Percentiles rank a stretch among this genome's conserved stretches.
Conservation (phyloP, 2,329 filamentous ascomycete genomes). For the Colletotrichum noveboracense region DNA sequence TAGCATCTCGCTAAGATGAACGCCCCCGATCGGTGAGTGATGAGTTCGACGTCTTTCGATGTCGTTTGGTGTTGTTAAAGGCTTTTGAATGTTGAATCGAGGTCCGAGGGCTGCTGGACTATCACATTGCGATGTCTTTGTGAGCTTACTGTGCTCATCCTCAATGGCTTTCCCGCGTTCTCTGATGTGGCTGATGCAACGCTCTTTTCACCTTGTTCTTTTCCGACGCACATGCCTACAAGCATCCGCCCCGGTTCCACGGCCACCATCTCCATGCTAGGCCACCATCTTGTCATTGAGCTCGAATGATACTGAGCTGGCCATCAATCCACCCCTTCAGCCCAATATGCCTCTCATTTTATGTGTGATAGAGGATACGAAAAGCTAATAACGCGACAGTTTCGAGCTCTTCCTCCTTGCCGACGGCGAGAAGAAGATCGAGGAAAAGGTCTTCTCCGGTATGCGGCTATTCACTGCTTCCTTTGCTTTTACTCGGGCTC, state of each 20-base stretch:
- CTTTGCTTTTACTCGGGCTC: background rate
- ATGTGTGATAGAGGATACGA: background rate
- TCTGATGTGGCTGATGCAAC: background rate
- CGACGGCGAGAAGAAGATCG: constrained; percentile 92
- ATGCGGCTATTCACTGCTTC: constrained; percentile 41
- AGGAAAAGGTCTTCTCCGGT: constrained; percentile 89
- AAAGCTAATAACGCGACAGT: constrained; percentile 48
- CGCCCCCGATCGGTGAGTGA: constrained; percentile 59
- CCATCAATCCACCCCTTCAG: background rate
- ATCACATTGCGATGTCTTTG: background rate
- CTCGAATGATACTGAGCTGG: background rate
- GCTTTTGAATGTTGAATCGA: background rate
- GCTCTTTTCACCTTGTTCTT: background rate
- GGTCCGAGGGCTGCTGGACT: background rate
- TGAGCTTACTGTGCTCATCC: background rate
- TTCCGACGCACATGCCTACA: background rate
- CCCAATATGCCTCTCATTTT: background rate
- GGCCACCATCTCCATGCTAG: background rate
- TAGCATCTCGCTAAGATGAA: constrained; percentile 48
- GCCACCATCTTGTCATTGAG: background rate
- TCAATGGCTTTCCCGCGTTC: background rate
- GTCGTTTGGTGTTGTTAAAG: background rate
- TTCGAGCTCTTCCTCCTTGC: constrained; percentile 92
- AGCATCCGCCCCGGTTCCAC: background rate
- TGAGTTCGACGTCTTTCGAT: background rate